Evolutionary conservation across 768 basidiomycete species (phyloP).

Genomic region (Leccinum truebloodii): DNA sequence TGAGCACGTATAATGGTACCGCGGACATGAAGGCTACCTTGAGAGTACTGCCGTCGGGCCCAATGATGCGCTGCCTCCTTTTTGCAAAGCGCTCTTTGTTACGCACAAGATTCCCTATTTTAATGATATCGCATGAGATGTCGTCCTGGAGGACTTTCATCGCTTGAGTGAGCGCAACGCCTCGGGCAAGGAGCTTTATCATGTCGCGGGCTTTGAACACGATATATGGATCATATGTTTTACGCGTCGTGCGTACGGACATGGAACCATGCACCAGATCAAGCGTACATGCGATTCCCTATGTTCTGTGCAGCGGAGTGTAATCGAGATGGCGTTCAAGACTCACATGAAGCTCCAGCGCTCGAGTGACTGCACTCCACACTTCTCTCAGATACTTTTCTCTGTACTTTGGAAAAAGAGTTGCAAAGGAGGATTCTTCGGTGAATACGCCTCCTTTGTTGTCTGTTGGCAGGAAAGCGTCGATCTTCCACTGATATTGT

Average conservation of each 20-base stretch:
- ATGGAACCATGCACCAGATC: constrained; percentile 97
- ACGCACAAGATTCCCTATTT: constrained; percentile 90
- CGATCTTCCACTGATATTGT: constrained; percentile 76
- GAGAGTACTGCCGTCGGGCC: constrained; percentile 94
- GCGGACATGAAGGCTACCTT: constrained; percentile 56
- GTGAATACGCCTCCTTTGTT: constrained; percentile 83
- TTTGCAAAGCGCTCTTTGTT: constrained; percentile 98
- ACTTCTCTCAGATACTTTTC: constrained; percentile 95
- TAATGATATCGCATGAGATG: constrained; percentile 95
- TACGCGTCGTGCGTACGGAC: constrained; percentile 95
- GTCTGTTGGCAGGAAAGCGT: constrained; percentile 71
- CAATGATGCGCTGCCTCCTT: constrained; percentile 92
- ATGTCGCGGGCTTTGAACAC: constrained; percentile 95
- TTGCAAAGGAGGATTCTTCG: constrained; percentile 97
- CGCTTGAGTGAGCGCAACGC: constrained; percentile 83
- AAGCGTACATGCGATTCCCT: constrained; percentile 90
- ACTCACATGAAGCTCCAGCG: constrained; percentile 76
- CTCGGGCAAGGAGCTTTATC: constrained; percentile 92
- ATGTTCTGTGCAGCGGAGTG: constrained; percentile 6
- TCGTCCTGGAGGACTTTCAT: constrained; percentile 89
- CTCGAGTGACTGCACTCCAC: constrained; percentile 88
- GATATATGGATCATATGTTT: constrained; percentile 96
- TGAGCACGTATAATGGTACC: neutral
- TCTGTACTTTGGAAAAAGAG: constrained; percentile 97
- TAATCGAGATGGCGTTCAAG: constrained; percentile 17